A percentile compares a stretch with the other conserved stretches of the same genome.
Conservation (phyloP, 768 basidiomycete species). For the Rhodosporidiobolus odoratus region DNA sequence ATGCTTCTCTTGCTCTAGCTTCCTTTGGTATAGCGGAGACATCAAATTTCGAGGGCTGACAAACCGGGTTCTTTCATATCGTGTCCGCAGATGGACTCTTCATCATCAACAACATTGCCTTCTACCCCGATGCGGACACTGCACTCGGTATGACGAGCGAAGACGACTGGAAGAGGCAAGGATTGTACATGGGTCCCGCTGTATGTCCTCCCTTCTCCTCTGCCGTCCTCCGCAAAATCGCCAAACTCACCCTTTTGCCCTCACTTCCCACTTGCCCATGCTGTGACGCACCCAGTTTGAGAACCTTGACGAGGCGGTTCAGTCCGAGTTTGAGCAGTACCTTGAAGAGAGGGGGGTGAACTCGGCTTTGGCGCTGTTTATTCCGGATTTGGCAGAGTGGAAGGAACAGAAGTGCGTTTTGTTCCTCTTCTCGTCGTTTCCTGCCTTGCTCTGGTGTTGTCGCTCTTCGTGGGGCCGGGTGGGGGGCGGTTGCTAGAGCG, state of each 20-base stretch:
- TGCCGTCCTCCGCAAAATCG: neutral
- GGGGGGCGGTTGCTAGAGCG: too few species aligned
- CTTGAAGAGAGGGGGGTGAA: slow-evolving; percentile 84
- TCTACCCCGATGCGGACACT: slow-evolving; percentile 65
- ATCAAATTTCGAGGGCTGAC: too few species aligned
- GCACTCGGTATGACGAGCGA: slow-evolving; percentile 76
- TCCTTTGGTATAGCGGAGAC: too few species aligned
- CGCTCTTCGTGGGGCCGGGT: too few species aligned
- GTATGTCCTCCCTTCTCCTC: slow-evolving; percentile 47
- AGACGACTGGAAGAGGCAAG: slow-evolving; percentile 87
- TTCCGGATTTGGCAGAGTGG: slow-evolving; percentile 78
- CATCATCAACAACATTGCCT: slow-evolving; percentile 82
- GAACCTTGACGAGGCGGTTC: slow-evolving; percentile 75
- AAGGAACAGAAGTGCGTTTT: slow-evolving; percentile 63
- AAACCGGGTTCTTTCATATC: neutral
- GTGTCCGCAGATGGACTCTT: slow-evolving; percentile 59
- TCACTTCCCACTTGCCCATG: neutral
- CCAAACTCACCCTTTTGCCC: neutral
- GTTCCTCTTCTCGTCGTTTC: slow-evolving; percentile 22
- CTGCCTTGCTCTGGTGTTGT: slow-evolving; percentile 8
- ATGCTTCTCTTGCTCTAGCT: neutral
- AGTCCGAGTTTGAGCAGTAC: slow-evolving; percentile 86
- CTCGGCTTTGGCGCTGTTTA: slow-evolving; percentile 72
- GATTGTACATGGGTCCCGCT: slow-evolving; percentile 86
- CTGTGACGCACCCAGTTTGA: slow-evolving; percentile 59